phyloP scores from a whole-genome alignment of 768 basidiomycete genomes.

The Auriscalpium vulgare region DNA sequence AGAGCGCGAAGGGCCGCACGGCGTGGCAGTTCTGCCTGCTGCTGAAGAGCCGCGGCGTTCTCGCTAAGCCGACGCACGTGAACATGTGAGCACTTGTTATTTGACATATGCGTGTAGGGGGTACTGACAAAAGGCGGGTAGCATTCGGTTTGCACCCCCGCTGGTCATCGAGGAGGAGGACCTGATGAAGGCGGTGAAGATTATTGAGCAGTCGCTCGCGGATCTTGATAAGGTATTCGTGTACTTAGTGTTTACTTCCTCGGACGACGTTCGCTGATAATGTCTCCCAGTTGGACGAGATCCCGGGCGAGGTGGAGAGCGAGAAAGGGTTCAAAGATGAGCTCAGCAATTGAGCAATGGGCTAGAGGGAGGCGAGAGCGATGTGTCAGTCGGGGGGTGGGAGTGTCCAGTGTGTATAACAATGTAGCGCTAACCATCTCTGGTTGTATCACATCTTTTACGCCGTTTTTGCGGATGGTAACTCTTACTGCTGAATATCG shows the following conservation, averaged over 20 bases:
- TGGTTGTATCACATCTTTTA: no score
- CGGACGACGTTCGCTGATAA: background rate
- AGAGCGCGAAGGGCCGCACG: constrained; percentile 67
- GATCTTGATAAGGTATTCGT: constrained; percentile 69
- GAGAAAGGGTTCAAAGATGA: constrained; percentile 49
- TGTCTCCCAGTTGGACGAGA: constrained; percentile 37
- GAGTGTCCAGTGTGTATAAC: no score
- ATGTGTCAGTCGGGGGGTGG: no score
- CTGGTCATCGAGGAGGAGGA: constrained; percentile 90
- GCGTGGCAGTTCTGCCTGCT: constrained; percentile 96
- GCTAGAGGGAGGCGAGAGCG: no score
- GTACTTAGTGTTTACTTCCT: background rate
- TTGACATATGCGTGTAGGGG: background rate
- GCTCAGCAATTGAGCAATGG: constrained; percentile 20
- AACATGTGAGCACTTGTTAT: constrained; percentile 62
- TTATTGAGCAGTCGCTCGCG: constrained; percentile 67
- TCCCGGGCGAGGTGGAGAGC: constrained; percentile 57
- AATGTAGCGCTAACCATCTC: no score
- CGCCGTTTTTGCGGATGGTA: no score
- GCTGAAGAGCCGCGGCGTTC: constrained; percentile 81
- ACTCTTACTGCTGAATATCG: no score
- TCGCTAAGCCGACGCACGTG: constrained; percentile 94
- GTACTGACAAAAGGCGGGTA: constrained; percentile 23
- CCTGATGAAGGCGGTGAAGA: constrained; percentile 59
- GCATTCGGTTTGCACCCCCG: constrained; percentile 94